These are phyloP conservation scores for Hortaea werneckii DNA, from an alignment of 2,329 filamentous ascomycete species.

Conservation along the genomic window DNA sequence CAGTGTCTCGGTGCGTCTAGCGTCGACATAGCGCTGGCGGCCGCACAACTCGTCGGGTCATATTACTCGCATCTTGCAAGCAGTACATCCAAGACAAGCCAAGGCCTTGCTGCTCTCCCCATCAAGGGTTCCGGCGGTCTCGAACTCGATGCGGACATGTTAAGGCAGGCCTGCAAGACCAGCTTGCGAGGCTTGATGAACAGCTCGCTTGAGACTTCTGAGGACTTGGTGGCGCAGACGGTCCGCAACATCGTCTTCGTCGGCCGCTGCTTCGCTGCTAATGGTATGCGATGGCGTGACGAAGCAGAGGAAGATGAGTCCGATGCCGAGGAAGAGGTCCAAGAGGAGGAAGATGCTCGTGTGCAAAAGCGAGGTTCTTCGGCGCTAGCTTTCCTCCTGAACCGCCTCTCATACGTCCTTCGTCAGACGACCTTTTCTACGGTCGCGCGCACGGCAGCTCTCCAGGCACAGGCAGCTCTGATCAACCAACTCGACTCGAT, in stretches of 20 bases:
- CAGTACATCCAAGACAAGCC: constrained; percentile 41
- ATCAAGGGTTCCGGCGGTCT: constrained; percentile 64
- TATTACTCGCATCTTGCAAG: constrained; percentile 72
- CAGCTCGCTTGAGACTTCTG: constrained; percentile 47
- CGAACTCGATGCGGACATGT: constrained; percentile 51
- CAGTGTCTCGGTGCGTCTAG: constrained; percentile 57
- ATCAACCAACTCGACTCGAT: constrained; percentile 52
- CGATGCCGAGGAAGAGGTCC: constrained; percentile 35
- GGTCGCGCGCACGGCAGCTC: constrained; percentile 57
- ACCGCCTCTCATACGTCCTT: constrained; percentile 66
- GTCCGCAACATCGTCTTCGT: constrained; percentile 78
- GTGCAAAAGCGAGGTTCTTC: constrained; percentile 17
- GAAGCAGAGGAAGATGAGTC: constrained; percentile 34
- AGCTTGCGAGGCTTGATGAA: constrained; percentile 51
- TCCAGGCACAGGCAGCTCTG: constrained; percentile 64
- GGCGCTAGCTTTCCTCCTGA: constrained; percentile 62
- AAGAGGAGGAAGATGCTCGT: constrained; percentile 34
- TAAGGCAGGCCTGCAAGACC: constrained; percentile 50
- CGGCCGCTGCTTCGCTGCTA: constrained; percentile 53
- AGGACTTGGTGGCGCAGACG: constrained; percentile 67
- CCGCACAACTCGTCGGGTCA: constrained; percentile 62
- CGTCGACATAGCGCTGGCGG: constrained; percentile 63
- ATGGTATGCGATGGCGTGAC: constrained; percentile 42
- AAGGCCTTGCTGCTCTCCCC: constrained; percentile 46
- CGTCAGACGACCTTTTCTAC: constrained; percentile 57